phyloP scores from a whole-genome alignment of 345 rosid species.

The Citrus hindsii region DNA sequence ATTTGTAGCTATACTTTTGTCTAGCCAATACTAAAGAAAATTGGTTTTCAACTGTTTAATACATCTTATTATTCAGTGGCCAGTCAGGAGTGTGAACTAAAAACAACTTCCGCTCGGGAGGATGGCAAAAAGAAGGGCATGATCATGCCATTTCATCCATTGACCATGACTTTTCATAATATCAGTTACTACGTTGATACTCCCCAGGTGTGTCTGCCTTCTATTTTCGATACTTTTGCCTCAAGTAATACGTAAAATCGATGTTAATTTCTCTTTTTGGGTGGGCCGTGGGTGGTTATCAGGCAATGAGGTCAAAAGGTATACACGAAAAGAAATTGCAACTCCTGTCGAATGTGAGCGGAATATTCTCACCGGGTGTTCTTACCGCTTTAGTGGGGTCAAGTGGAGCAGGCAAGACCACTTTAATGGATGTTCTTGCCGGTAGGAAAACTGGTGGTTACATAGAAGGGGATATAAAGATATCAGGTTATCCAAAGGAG shows the following conservation, averaged over 20 bases:
- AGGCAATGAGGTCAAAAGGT: not conserved
- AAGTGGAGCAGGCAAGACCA: not conserved
- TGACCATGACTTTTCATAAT: slow-evolving; percentile 85
- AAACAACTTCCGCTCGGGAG: slow-evolving; percentile 19
- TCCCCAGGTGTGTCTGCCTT: slow-evolving; percentile 53
- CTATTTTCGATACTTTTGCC: not conserved
- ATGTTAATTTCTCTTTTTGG: not conserved
- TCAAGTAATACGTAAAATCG: not conserved
- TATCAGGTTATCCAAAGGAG: not conserved
- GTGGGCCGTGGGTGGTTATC: not conserved
- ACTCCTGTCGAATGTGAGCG: not conserved
- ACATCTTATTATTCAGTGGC: slow-evolving; percentile 21
- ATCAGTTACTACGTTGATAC: slow-evolving; percentile 89
- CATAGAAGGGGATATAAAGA: not conserved
- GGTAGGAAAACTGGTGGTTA: slow-evolving; percentile 2
- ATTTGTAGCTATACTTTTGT: not conserved
- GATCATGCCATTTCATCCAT: slow-evolving; percentile 91
- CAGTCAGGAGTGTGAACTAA: not conserved
- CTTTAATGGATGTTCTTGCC: not conserved
- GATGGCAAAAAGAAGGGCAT: slow-evolving; percentile 62
- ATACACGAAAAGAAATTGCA: not conserved
- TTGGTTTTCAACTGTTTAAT: not conserved
- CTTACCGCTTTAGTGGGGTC: not conserved
- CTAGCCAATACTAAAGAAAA: not conserved
- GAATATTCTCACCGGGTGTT: not conserved